Percentiles rank a stretch among this genome's conserved stretches.
Evolutionary conservation across 78 protist genomes (phyloP).

Genomic region (Speleostelium caveatum): DNA sequence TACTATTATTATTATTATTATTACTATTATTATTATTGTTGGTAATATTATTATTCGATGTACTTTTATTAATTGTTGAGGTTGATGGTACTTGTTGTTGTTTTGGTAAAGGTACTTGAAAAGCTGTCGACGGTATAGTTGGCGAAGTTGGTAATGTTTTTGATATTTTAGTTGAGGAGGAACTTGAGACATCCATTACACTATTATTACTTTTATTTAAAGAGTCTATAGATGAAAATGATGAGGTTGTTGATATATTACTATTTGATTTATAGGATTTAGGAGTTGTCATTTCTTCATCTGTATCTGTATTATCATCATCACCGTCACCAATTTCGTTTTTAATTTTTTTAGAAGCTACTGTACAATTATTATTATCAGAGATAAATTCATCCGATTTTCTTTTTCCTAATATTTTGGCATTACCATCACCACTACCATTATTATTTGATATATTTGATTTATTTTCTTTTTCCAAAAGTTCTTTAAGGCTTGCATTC

Average conservation of each 20-base stretch:
- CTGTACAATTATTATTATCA: neutral
- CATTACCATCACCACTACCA: neutral
- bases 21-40: neutral
- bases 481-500: slow-evolving; percentile 11
- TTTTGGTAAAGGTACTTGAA: neutral
- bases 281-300: slow-evolving; percentile 30
- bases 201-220: too few relatives aligned
- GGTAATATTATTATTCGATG: neutral
- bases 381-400: slow-evolving; percentile 21
- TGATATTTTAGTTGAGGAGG: neutral
- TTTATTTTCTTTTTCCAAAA: slow-evolving; percentile 37
- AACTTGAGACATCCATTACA: neutral
- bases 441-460: neutral
- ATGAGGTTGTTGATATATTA: neutral
- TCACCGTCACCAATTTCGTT: neutral
- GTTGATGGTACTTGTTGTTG: neutral
- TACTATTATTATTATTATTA: too few relatives aligned
- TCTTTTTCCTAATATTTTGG: slow-evolving; percentile 56
- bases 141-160: neutral
- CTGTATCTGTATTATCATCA: slow-evolving; percentile 24
- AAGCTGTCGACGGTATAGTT: neutral
- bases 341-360: neutral
- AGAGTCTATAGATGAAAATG: neutral
- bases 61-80: neutral
- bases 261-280: too few relatives aligned